Base-by-base conservation (phyloP, 106 monocot genomes). In the Dendrobium nobile region DNA sequence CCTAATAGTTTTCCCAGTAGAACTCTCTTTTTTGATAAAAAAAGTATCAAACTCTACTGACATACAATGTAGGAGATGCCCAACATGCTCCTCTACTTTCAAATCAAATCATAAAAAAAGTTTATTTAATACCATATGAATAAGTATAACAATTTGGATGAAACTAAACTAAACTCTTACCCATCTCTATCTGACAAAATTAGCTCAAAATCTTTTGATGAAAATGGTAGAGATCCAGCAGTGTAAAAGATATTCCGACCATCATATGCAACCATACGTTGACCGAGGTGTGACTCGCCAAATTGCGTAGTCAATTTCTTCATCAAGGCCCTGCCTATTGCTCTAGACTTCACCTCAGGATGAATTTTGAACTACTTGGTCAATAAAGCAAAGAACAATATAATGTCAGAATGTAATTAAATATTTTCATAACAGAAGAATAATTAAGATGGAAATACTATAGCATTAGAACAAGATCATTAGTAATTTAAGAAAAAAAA, bases 191-290 rank as follows among this genome's bases (percentile, higher is more conserved):
- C 77, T 65, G 20, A 5, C 19, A 87, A 41, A 16, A 77, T 87
- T 20, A 92, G n/a, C 37, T 64, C 80, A 47, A 92, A 92, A 9
- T 76, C 55, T 48, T 86, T 82, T 2, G 80, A 82, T 3, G 41
- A 41, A 51, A 92, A 92, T 0, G 89, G 92, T 18, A 92, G 85
- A 27, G 74, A n/a, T 4, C 87, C 92, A 47, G 89, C 89, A 31
- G 89, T 90, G 44, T 92, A 92, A 9, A 89, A 54, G 54, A 77
- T 80, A 45, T 88, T 89, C 10, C 84, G 77, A 2, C 92, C 92
- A 89, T 92, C 92, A 28, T 86, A 92, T 22, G 47, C 92, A 75
- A 86, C 89, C 0, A 56, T 18, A 9, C 77, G 6, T 16, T 44
- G 80, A 5, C 84, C 87, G 10, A 92, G 80, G 27, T 79, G 18